Evolutionary conservation across 768 basidiomycete species (phyloP), one percentile per base, ranked within the genome.

Genomic region (Lactarius trivialis): DNA sequence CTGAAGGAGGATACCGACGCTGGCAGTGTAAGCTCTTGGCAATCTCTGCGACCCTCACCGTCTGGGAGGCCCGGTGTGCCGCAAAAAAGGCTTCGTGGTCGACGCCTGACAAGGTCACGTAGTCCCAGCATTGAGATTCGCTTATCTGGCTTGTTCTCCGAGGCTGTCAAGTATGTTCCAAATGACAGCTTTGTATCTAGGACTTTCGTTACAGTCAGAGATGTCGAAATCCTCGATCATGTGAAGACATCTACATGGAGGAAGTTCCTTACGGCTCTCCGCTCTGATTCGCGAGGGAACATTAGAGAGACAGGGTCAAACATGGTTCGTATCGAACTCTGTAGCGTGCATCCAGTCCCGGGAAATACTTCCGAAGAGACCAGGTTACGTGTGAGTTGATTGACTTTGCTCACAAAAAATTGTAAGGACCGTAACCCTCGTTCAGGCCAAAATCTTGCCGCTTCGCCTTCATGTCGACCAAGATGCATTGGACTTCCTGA

Each of bases 221-320:
- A 91, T 64, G 68, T 93, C 21, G 93, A 97, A 73, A 97, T 98
- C 62, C 76, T 98, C 55, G 97, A 99, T 72, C 95, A 97, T 70
- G 93, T 99, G 79, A 94, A 91, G 77, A 95, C 94, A 0, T 98
- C 94, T 9, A 98, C 97, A 0, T 99, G 97, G 97, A 90, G 87
- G 76, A 98, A 96, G 72, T 98, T 99, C 72, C 76, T 99, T 62
- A 95, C 93, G 4, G 84, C 85, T 58, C 79, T 97, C 70, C 83
- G 88, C 41, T 81, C 88, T 7, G 93, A 96, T 74, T 85, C 90
- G 17, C 83, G 83, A 59, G 96, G 96, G 0, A 91, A 95, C 70
- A 76, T 94, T 14, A 82, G 94, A 36, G 93, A 97, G 75, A 93
- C 91, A 5, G 91, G 84, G 54, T 95, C 93, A 6, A 84, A 91